Base-by-base conservation (phyloP, 257 asterid species). In the Solanum tacnaense region DNA sequence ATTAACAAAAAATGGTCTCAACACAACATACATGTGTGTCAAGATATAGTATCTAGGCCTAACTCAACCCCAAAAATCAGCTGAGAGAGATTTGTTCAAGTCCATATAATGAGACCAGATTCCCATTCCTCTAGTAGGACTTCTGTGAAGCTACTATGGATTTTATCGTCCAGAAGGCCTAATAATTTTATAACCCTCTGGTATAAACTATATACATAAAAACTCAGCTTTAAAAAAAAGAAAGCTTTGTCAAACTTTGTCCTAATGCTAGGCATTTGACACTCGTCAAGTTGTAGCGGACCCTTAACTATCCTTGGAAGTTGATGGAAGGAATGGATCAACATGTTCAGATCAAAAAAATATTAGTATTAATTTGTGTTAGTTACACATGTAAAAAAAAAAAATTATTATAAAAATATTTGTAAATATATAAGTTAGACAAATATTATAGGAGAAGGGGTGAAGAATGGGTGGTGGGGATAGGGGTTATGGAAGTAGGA, bases 61-160 rank as follows among this genome's bases (percentile, higher is more conserved):
- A 46, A 46, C 56, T 46, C 58, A 46, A 46, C 7, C 58, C 20
- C 0, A 46, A 1, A 46, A 46, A 13, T 13, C 13, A 46, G 7
- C 7, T 13, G 0, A 13, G 58, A 0, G 0, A 46, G 0, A 13
- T 46, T 46, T 46, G 3, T 46, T 0, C 58, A 46, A 46, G 3
- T 46, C 6, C 0, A 46, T 46, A 46, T 46, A 13, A 13, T 0
- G 7, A 46, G 20, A 46, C 7, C 58, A 46, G 3, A 13, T 46
- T 46, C 7, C 20, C 7, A 46, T 46, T 1, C 0, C 20, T 46
- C 58, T 13, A 46, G 20, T 46, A 13, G 20, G 58, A 46, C 58
- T 46, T 46, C 0, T 46, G 20, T 13, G 58, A 46, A 52, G 60
- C 60, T 52, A 52, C 60, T 52, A 52, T 16, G 60, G 60, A 16